Percentiles rank a stretch among this genome's conserved stretches.
phyloP scores from a whole-genome alignment of 169 alveolate species.

The Neospora caninum region DNA sequence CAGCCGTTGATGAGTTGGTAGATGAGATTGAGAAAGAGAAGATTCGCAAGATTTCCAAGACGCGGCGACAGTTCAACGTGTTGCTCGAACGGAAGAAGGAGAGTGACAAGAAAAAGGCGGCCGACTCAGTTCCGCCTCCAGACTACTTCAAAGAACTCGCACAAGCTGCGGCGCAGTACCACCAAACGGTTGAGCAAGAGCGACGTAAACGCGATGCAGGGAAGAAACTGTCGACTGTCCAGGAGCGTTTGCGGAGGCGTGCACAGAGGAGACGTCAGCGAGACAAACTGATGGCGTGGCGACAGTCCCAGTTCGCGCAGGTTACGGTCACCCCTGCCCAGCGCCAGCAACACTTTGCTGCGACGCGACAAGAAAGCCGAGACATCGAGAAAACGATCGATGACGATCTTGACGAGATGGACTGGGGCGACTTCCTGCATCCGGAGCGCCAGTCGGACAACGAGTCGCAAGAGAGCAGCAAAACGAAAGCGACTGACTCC shows the following conservation, averaged over 20 bases:
- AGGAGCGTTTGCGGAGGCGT: not conserved
- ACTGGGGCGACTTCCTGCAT: not conserved
- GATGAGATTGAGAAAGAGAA: slow-evolving; percentile 24
- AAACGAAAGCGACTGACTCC: too few relatives aligned
- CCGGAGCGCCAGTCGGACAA: too few relatives aligned
- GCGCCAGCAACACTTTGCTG: not conserved
- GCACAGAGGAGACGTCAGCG: not conserved
- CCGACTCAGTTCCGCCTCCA: not conserved
- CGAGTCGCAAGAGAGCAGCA: too few relatives aligned
- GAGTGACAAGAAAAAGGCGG: not conserved
- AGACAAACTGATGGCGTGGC: slow-evolving; percentile 5
- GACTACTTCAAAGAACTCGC: not conserved
- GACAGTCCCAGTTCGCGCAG: not conserved
- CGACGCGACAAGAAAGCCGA: not conserved
- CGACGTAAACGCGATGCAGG: not conserved
- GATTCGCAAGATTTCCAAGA: not conserved
- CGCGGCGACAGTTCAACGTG: not conserved
- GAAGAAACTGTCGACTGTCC: not conserved
- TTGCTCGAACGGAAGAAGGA: not conserved
- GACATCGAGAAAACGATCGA: not conserved
- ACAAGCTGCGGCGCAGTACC: not conserved
- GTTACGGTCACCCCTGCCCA: not conserved
- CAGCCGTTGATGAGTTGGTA: slow-evolving; percentile 19
- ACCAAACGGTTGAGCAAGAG: not conserved
- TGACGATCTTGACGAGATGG: not conserved